Base-by-base conservation (phyloP, 1,284 basidiomycete species). In the Violaceomyces palustris region DNA sequence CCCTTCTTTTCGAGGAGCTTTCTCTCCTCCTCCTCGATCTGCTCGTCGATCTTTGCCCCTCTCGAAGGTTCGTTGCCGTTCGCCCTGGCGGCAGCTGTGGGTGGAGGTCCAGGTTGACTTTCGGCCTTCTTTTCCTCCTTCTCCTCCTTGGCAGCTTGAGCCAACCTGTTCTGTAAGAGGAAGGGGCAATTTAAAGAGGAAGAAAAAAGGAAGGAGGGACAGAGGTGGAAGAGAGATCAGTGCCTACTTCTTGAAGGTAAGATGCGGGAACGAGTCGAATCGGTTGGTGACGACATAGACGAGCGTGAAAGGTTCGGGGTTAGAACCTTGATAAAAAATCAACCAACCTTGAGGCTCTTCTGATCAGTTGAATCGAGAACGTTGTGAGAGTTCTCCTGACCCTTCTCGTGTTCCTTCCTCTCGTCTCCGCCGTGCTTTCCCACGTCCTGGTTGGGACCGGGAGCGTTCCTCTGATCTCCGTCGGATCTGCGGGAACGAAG, bases 41-140 rank as follows among this genome's bases (percentile, higher is more conserved):
- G 75, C 12, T 79, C 79, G 63, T 84, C 83, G 32, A 83, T 78
- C 73, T 79, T 74, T 4, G 82, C 82, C 1, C 83, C 82, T 29
- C 77, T 74, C 0, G 79, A 80, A 0, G 83, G 83, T 58, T 82
- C 75, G 67, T 84, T 80, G 1, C 82, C 81, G 49, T 83, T 79
- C 15, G 14, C 25, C 3, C 38, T 14, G 6, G 64, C 64, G 7
- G 52, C 48, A 25, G 48, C 47, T 7, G 64, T 67, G 18, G 61
- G 63, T 18, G n/a, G n/a, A n/a, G n/a, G n/a, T n/a, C n/a, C n/a
- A n/a, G n/a, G n/a, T n/a, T n/a, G n/a, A n/a, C n/a, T 41, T 26
- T 61, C 62, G 11, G 47, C 47, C 36, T 63, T 18, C 15, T 39
- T 33, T 9, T 43, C 42, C 34, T 62, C 49, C 49, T 64, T 64